phyloP scores from a whole-genome alignment of 352 stramenopile genomes.

The Phytophthora pseudosyringae region DNA sequence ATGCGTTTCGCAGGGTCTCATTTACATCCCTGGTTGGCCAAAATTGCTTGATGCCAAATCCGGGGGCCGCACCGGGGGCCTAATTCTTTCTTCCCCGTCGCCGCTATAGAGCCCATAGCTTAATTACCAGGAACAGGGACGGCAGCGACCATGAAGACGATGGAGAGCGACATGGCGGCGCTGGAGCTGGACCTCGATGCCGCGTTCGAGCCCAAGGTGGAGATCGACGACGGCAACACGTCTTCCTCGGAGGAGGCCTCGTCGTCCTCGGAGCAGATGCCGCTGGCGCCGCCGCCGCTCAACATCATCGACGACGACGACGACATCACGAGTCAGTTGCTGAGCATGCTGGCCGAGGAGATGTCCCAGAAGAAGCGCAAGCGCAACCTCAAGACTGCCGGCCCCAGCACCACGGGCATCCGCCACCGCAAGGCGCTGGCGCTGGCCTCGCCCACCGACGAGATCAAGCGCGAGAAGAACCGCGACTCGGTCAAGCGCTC shows the following conservation, averaged over 20 bases:
- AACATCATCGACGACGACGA: constrained; percentile 42
- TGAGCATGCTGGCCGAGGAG: constrained; percentile 50
- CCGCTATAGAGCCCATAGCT: constrained; percentile 1
- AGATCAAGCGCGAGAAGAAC: constrained; percentile 64
- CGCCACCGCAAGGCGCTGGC: constrained; percentile 40
- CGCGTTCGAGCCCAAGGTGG: constrained; percentile 30
- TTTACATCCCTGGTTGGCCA: too few species aligned
- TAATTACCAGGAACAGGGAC: constrained; percentile 6
- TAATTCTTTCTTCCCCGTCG: constrained; percentile 11
- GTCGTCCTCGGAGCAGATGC: constrained; percentile 30
- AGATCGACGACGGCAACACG: constrained; percentile 24
- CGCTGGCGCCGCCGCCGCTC: constrained; percentile 25
- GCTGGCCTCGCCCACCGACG: constrained; percentile 33
- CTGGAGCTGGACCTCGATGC: constrained; percentile 36
- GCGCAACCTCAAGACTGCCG: constrained; percentile 38
- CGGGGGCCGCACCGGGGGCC: constrained; percentile 1
- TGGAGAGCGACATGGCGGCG: constrained; percentile 39
- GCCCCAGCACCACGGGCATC: constrained; percentile 25
- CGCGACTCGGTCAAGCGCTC: constrained; percentile 61
- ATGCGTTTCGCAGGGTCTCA: constrained; percentile 10
- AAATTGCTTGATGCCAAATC: constrained; percentile 1
- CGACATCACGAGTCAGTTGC: constrained; percentile 49
- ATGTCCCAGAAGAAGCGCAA: constrained; percentile 51
- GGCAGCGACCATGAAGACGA: constrained; percentile 30
- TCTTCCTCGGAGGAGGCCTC: constrained; percentile 35